Conservation (phyloP, 139 green algal genomes). For the Tetraselmis chui region DNA sequence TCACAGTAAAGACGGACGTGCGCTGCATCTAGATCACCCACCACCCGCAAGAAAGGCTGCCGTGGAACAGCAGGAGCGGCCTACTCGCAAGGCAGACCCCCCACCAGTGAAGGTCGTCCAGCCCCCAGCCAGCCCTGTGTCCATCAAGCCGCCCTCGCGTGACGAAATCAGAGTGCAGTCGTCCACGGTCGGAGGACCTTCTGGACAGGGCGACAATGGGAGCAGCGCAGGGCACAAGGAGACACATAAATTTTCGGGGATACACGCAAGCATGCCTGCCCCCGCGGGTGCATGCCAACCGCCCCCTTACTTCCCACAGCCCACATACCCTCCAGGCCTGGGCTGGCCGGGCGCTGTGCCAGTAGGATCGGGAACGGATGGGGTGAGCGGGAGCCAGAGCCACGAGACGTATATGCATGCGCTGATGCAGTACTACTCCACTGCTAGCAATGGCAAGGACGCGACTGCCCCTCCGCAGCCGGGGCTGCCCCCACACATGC, state of each 20-base stretch:
- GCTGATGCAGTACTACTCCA: not conserved
- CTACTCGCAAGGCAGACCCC: too few species aligned
- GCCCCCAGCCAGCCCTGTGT: too few species aligned
- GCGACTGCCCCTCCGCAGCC: not conserved
- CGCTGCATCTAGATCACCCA: not conserved
- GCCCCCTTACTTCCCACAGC: not conserved
- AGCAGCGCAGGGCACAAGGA: too few species aligned
- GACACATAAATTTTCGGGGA: too few species aligned
- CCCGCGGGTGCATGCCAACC: not conserved
- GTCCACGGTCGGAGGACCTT: too few species aligned
- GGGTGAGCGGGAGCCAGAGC: not conserved
- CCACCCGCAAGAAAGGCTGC: not conserved
- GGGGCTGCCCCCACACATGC: not conserved
- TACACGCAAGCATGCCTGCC: not conserved
- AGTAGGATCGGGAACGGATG: not conserved
- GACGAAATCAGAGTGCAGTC: too few species aligned
- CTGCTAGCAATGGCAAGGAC: not conserved
- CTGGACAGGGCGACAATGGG: too few species aligned
- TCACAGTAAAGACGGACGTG: not conserved
- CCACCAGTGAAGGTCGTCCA: too few species aligned
- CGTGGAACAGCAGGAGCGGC: too few species aligned
- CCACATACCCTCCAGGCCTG: not conserved
- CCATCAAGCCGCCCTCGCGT: too few species aligned
- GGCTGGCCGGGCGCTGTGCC: not conserved
- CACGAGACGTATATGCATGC: not conserved